Evolutionary conservation across 768 basidiomycete species (phyloP).

Genomic region (Sporobolomyces roseus): DNA sequence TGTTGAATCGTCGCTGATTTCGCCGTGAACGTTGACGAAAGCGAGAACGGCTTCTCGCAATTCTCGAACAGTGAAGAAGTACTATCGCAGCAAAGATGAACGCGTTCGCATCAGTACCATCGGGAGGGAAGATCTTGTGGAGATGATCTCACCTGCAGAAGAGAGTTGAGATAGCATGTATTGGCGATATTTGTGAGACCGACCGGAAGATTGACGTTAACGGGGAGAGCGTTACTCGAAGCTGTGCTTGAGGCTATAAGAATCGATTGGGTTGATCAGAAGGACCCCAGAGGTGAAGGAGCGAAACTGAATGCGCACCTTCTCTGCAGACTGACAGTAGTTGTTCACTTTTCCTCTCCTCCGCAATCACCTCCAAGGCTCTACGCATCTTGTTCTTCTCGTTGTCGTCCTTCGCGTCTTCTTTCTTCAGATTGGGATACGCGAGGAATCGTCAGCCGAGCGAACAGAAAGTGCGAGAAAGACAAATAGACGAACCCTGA

Average conservation of each 20-base stretch:
- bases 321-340: slow-evolving; percentile 63
- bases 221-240: slow-evolving; percentile 1
- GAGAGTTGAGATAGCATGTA: slow-evolving; percentile 95
- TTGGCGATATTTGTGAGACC: slow-evolving; percentile 58
- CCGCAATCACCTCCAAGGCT: slow-evolving; percentile 59
- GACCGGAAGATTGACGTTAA: slow-evolving; percentile 67
- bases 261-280: slow-evolving; percentile 64
- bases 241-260: slow-evolving; percentile 57
- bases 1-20: too few relatives aligned
- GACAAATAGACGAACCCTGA: slow-evolving; percentile 57
- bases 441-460: not conserved
- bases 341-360: slow-evolving; percentile 67
- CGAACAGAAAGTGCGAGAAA: not conserved
- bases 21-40: slow-evolving; percentile 42
- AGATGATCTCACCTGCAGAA: slow-evolving; percentile 65
- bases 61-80: slow-evolving; percentile 93
- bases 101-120: not conserved
- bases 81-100: slow-evolving; percentile 55
- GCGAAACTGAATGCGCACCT: slow-evolving; percentile 49
- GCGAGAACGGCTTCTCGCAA: slow-evolving; percentile 68
- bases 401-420: slow-evolving; percentile 12
- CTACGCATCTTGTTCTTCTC: slow-evolving; percentile 55
- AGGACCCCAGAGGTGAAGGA: not conserved
- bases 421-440: too few relatives aligned
- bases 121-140: not conserved